phyloP scores from a whole-genome alignment of 169 alveolate species.

The Cryptosporidium canis region DNA sequence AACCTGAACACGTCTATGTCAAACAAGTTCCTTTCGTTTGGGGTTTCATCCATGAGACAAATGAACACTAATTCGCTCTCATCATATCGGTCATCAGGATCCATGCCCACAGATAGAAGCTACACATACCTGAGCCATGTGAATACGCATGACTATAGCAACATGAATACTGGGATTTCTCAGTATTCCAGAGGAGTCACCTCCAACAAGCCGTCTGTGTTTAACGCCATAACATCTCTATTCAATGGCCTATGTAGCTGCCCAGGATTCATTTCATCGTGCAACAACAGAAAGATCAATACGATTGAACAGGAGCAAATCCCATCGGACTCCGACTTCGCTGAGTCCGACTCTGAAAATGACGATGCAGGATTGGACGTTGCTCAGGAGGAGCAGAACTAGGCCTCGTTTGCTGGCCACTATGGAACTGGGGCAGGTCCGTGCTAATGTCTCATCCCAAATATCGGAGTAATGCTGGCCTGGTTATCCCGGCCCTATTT shows the following conservation, averaged over 20 bases:
- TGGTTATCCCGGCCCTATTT: background rate
- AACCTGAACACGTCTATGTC: background rate
- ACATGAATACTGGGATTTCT: background rate
- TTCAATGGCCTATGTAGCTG: constrained; percentile 54
- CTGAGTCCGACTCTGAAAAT: constrained; percentile 58
- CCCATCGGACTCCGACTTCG: constrained; percentile 70
- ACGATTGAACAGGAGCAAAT: constrained; percentile 56
- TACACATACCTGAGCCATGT: constrained; percentile 50
- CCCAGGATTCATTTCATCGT: constrained; percentile 61
- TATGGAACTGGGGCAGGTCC: background rate
- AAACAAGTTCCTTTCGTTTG: constrained; percentile 42
- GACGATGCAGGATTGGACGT: constrained; percentile 47
- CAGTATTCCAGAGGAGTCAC: constrained; percentile 4
- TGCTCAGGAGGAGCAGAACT: constrained; percentile 59
- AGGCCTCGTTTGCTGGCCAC: background rate
- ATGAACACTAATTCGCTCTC: background rate
- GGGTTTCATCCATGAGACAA: constrained; percentile 15
- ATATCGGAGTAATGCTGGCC: background rate
- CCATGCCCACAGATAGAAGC: constrained; percentile 47
- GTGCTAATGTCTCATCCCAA: background rate
- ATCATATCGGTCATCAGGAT: constrained; percentile 10
- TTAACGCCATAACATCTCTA: constrained; percentile 13
- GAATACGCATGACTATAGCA: background rate
- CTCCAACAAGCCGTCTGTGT: background rate
- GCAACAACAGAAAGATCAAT: constrained; percentile 32